A percentile compares a stretch with the other conserved stretches of the same genome.
Evolutionary conservation across 2,329 filamentous ascomycete genomes (phyloP).

Genomic region (Epichloe sylvatica): DNA sequence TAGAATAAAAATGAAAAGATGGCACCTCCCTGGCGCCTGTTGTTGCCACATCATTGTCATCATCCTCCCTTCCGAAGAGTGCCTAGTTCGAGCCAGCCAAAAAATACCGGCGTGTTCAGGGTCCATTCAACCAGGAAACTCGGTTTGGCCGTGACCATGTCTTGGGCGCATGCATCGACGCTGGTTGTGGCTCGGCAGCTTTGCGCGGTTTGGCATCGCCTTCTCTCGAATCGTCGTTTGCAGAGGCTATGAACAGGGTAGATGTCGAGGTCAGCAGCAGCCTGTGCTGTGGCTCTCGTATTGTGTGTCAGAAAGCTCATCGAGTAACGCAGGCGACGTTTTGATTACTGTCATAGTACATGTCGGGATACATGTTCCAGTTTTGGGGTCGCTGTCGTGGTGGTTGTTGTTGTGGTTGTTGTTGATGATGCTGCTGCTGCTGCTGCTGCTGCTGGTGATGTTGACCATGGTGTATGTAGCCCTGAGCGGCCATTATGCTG

Average conservation of each 20-base stretch:
- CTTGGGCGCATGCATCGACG: no score
- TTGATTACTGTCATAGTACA: conserved; percentile 15
- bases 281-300: not conserved
- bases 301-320: not conserved
- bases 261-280: not conserved
- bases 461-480: conserved; percentile 15
- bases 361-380: conserved; percentile 19
- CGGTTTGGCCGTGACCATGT: no score
- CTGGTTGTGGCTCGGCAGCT: no score
- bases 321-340: conserved; percentile 6
- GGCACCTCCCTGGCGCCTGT: not conserved
- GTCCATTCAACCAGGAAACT: no score
- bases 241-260: no score
- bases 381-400: conserved; percentile 16
- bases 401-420: conserved; percentile 7
- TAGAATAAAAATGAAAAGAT: not conserved
- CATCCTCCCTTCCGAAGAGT: not conserved
- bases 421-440: conserved; percentile 11
- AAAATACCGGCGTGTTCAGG: no score
- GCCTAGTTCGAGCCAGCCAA: not conserved
- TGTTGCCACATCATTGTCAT: no score
- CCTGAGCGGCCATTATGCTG: conserved; percentile 7
- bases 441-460: not conserved
- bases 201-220: no score
- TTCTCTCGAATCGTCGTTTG: no score